Base-by-base conservation (phyloP, 2,329 filamentous ascomycete genomes). In the Botrytis fabae region DNA sequence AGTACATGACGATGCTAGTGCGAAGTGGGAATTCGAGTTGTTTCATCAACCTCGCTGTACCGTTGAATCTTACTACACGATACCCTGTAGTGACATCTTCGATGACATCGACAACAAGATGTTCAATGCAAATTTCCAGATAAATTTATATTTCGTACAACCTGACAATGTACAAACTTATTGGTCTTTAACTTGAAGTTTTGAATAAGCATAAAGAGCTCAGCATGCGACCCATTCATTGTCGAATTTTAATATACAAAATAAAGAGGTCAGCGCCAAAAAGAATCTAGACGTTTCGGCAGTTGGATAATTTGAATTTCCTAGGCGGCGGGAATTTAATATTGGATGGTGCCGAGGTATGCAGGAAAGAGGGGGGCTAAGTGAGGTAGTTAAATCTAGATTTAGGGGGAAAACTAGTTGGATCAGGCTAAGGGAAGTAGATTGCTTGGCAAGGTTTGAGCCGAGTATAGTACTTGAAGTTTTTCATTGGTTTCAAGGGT, bases 401-500 rank as follows among this genome's bases (percentile, higher is more conserved):
- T 7, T 54, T 54, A n/a, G 48, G 48, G 48, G 48, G 2, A 51
- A 51, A n/a, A 25, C 48, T 54, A 25, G 25, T 54, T 16, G 48
- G 48, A 54, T 54, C 25, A 54, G 25, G 16, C 25, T 54, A 54
- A 54, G 48, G 25, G 48, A 12, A 14, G 48, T 54, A 54, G 48
- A 54, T n/a, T 54, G 48, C 48, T 54, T 54, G 48, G 48, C 48
- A 54, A n/a, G 25, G 25, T 54, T 54, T 54, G 48, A 54, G 48
- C n/a, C 48, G 25, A 54, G 48, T n/a, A 54, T 54, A n/a, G 14
- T 54, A 54, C 48, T 54, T 54, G 48, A 54, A 54, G 25, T 54
- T 54, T 51, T 54, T 54, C n/a, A 54, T 54, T 54, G 48, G 48
- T 54, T 54, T 54, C 48, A 54, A 54, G 48, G 48, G 48, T 54